phyloP scores from a whole-genome alignment of 371 early-diverging fungal species.

The Lichtheimia ornata region DNA sequence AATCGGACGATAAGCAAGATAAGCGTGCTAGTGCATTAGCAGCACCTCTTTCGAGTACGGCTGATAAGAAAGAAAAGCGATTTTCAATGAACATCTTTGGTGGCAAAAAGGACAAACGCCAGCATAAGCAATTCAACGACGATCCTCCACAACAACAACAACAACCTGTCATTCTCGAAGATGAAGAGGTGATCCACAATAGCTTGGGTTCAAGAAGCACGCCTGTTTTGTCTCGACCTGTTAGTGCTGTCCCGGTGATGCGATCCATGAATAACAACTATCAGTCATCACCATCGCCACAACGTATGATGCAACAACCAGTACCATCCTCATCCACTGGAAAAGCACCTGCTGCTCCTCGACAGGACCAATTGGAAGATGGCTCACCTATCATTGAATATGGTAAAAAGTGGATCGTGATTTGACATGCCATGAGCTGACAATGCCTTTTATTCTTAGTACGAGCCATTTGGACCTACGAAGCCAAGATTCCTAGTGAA shows the following conservation, averaged over 20 bases:
- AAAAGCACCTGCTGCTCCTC: slow-evolving; percentile 11
- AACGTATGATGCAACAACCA: slow-evolving; percentile 3
- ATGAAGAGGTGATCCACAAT: background rate
- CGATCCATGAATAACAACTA: background rate
- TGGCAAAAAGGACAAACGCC: slow-evolving; percentile 26
- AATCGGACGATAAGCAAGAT: slow-evolving; percentile 3
- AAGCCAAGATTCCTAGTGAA: slow-evolving; percentile 45
- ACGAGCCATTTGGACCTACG: slow-evolving; percentile 36
- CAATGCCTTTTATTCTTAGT: background rate
- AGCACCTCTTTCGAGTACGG: background rate
- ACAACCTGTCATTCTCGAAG: slow-evolving; percentile 1
- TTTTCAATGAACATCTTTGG: slow-evolving; percentile 24
- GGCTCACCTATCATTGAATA: slow-evolving; percentile 16
- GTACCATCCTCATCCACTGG: slow-evolving; percentile 7
- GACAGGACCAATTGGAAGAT: slow-evolving; percentile 13
- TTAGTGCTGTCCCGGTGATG: background rate
- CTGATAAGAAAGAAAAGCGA: slow-evolving; percentile 15
- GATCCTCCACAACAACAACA: slow-evolving; percentile 10
- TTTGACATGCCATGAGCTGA: background rate
- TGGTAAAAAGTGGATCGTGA: background rate
- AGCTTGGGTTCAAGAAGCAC: slow-evolving; percentile 3
- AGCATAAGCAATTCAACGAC: slow-evolving; percentile 9
- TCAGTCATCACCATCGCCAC: slow-evolving; percentile 1
- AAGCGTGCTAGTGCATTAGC: background rate
- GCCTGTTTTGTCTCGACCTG: slow-evolving; percentile 4